Conservation (phyloP, 352 stramenopile genomes). For the Pythium aristosporum region DNA sequence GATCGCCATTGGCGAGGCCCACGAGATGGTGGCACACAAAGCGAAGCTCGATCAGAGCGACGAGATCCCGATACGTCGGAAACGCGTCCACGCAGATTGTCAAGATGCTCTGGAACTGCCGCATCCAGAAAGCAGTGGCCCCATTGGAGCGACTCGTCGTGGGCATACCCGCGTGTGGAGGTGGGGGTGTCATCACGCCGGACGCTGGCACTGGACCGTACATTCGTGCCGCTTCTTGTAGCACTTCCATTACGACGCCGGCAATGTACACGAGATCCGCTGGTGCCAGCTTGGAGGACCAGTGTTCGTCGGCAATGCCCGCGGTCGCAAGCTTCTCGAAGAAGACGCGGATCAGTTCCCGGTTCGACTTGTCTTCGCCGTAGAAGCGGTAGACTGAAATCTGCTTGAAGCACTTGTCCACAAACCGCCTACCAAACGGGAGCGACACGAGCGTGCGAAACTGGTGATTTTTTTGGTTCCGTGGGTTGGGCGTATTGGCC, state of each 20-base stretch:
- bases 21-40: slow-evolving; percentile 83
- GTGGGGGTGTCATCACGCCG: slow-evolving; percentile 33
- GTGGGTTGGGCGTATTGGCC: slow-evolving; percentile 41
- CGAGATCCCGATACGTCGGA: slow-evolving; percentile 57
- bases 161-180: slow-evolving; percentile 19
- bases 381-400: slow-evolving; percentile 66
- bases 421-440: slow-evolving; percentile 61
- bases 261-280: slow-evolving; percentile 57
- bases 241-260: slow-evolving; percentile 62
- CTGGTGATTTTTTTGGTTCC: slow-evolving; percentile 69
- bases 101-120: slow-evolving; percentile 77
- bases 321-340: slow-evolving; percentile 82
- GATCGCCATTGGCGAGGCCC: slow-evolving; percentile 53
- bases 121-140: slow-evolving; percentile 74
- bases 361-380: slow-evolving; percentile 72
- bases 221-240: slow-evolving; percentile 72
- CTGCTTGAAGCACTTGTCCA: slow-evolving; percentile 72
- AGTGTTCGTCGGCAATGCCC: slow-evolving; percentile 62
- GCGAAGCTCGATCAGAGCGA: slow-evolving; percentile 75
- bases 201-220: slow-evolving; percentile 44
- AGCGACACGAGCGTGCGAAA: slow-evolving; percentile 71
- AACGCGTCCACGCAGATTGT: slow-evolving; percentile 68
- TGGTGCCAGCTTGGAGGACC: slow-evolving; percentile 38
- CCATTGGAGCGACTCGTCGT: slow-evolving; percentile 40
- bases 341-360: slow-evolving; percentile 68